These are phyloP conservation scores for Carex pumila DNA, from an alignment of 176 grass and related monocot genomes.

Conservation along the genomic window DNA sequence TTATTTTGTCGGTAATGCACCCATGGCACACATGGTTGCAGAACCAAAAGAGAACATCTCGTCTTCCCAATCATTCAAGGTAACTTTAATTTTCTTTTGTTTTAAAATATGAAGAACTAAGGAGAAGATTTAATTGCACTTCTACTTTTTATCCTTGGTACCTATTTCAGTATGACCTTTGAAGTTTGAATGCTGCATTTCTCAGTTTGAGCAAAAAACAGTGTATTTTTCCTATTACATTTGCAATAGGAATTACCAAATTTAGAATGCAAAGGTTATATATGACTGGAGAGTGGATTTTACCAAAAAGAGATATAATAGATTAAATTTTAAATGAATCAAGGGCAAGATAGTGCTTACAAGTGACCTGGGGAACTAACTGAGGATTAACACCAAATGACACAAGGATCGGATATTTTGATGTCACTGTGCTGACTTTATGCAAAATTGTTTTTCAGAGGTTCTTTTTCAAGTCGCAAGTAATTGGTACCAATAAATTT, in stretches of 20 bases:
- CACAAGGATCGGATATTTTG: not conserved
- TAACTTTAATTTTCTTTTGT: conserved; percentile 17
- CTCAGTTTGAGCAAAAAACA: not conserved
- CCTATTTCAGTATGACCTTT: not conserved
- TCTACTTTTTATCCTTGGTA: not conserved
- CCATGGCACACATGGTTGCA: conserved; percentile 80
- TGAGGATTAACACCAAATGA: not conserved
- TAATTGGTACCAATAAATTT: conserved; percentile 45
- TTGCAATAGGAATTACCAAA: not conserved
- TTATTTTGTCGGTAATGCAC: conserved; percentile 96
- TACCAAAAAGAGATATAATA: not conserved
- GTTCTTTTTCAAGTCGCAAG: conserved; percentile 99
- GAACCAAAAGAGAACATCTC: conserved; percentile 38
- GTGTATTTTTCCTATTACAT: not conserved
- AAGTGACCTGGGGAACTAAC: not conserved
- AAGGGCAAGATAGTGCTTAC: not conserved
- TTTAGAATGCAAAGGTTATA: not conserved
- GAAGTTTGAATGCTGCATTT: not conserved
- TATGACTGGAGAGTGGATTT: not conserved
- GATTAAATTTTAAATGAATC: not conserved
- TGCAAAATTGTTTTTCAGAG: conserved; percentile 29
- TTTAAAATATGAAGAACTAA: not conserved
- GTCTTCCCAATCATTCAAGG: conserved; percentile 48
- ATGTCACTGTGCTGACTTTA: not conserved
- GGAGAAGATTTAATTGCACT: not conserved